Conservation (phyloP, 106 monocot species). For the Dendrobium nobile region DNA sequence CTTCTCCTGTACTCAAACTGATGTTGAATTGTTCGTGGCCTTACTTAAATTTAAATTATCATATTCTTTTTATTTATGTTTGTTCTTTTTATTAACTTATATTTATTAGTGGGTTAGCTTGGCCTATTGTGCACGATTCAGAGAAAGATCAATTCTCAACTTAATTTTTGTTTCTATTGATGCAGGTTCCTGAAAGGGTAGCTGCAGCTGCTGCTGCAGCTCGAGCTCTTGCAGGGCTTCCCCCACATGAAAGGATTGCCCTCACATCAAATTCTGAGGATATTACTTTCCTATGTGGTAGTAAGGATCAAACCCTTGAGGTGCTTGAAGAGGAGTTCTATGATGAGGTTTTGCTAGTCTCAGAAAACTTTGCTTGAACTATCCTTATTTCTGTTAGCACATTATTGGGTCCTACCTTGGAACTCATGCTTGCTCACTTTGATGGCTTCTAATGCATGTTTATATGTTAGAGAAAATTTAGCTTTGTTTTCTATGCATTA, state of each 20-base stretch:
- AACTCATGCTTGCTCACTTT: slow-evolving; percentile 1
- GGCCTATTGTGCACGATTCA: neutral
- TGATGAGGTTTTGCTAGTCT: slow-evolving; percentile 53
- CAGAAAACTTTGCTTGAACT: neutral
- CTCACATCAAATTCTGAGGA: slow-evolving; percentile 77
- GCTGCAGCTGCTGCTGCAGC: slow-evolving; percentile 95
- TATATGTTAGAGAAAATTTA: neutral
- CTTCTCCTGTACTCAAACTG: neutral
- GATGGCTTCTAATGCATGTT: neutral
- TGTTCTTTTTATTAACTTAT: neutral
- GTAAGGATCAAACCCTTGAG: slow-evolving; percentile 36
- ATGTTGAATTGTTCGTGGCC: neutral
- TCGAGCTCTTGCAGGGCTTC: slow-evolving; percentile 81
- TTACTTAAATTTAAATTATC: neutral
- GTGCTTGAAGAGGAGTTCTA: slow-evolving; percentile 90
- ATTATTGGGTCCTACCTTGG: neutral
- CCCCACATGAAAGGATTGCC: slow-evolving; percentile 71
- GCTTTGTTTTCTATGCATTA: neutral
- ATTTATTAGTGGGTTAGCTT: neutral
- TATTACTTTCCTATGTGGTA: slow-evolving; percentile 63
- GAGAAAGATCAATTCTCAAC: slow-evolving; percentile 4
- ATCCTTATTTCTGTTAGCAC: neutral
- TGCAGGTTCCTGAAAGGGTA: slow-evolving; percentile 91
- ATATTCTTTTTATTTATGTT: neutral
- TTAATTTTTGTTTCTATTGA: slow-evolving; percentile 8